A percentile compares a stretch with the other conserved stretches of the same genome.
phyloP scores from a whole-genome alignment of 169 alveolate species.

The Perkinsus marinus region DNA sequence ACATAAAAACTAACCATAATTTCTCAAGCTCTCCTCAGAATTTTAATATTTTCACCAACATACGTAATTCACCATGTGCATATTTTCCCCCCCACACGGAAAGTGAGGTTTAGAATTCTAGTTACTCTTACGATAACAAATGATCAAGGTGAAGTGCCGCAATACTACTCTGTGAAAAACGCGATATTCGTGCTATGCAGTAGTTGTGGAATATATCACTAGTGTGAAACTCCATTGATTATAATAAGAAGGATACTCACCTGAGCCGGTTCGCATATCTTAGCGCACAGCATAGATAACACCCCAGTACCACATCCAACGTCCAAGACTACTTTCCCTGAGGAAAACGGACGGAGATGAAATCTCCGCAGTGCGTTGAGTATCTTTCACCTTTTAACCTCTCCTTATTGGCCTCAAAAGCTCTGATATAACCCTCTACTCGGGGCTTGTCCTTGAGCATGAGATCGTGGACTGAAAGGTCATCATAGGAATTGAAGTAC shows the following conservation, averaged over 20 bases:
- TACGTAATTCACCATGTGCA: too few relatives aligned
- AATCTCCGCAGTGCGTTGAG: not conserved
- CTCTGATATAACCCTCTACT: conserved; percentile 16
- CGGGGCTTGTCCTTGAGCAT: conserved; percentile 40
- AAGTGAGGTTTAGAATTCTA: too few relatives aligned
- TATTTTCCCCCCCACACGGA: too few relatives aligned
- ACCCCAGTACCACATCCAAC: conserved; percentile 75
- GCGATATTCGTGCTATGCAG: too few relatives aligned
- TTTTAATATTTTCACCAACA: too few relatives aligned
- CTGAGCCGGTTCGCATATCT: not conserved
- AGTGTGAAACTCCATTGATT: too few relatives aligned
- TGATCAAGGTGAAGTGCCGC: too few relatives aligned
- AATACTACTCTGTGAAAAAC: too few relatives aligned
- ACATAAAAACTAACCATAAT: too few relatives aligned
- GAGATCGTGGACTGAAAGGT: conserved; percentile 32
- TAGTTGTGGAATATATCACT: too few relatives aligned
- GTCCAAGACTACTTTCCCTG: conserved; percentile 58
- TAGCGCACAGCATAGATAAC: conserved; percentile 31
- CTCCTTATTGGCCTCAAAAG: conserved; percentile 19
- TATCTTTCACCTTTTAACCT: not conserved
- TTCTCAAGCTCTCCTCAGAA: too few relatives aligned
- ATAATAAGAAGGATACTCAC: not conserved
- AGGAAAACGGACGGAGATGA: conserved; percentile 1
- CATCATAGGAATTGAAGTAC: conserved; percentile 24
- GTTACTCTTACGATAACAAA: too few relatives aligned